A percentile compares a stretch with the other conserved stretches of the same genome.
Evolutionary conservation across 257 asterid genomes (phyloP).

Genomic region (Lycium barbarum): DNA sequence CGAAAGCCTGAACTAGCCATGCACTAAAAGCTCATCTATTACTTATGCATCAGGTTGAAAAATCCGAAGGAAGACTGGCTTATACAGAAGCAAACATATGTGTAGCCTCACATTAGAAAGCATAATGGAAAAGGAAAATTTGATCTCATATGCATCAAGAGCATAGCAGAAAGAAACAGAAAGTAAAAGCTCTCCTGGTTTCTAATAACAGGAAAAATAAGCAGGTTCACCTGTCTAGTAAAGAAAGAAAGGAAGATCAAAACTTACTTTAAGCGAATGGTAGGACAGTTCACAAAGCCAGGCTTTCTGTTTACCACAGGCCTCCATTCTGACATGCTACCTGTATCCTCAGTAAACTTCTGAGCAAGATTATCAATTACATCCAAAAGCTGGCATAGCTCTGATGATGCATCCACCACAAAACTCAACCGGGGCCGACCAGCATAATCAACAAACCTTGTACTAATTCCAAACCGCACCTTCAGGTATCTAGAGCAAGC

Average conservation of each 20-base stretch:
- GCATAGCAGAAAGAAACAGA: neutral
- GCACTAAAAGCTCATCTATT: neutral
- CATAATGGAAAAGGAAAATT: neutral
- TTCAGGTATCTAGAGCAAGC: slow-evolving; percentile 59
- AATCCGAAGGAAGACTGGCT: slow-evolving; percentile 7
- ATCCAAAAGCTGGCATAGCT: slow-evolving; percentile 65
- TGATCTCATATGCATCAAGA: slow-evolving; percentile 11
- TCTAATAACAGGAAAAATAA: neutral
- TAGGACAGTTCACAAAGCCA: slow-evolving; percentile 73
- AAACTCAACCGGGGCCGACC: slow-evolving; percentile 79
- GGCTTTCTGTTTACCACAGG: slow-evolving; percentile 71
- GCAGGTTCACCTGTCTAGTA: neutral
- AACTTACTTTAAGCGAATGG: slow-evolving; percentile 83
- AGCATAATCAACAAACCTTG: slow-evolving; percentile 69
- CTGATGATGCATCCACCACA: slow-evolving; percentile 72
- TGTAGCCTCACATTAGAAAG: neutral
- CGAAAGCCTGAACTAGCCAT: neutral
- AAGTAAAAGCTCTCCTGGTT: neutral
- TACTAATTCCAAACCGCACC: slow-evolving; percentile 80
- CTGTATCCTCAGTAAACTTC: slow-evolving; percentile 60
- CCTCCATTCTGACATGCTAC: slow-evolving; percentile 88
- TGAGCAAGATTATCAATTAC: slow-evolving; percentile 59
- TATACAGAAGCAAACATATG: neutral
- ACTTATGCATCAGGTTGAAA: slow-evolving; percentile 1
- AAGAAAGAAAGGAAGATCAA: neutral